Base-by-base conservation (phyloP, 768 basidiomycete species). In the Lactarius pseudohatsudake region DNA sequence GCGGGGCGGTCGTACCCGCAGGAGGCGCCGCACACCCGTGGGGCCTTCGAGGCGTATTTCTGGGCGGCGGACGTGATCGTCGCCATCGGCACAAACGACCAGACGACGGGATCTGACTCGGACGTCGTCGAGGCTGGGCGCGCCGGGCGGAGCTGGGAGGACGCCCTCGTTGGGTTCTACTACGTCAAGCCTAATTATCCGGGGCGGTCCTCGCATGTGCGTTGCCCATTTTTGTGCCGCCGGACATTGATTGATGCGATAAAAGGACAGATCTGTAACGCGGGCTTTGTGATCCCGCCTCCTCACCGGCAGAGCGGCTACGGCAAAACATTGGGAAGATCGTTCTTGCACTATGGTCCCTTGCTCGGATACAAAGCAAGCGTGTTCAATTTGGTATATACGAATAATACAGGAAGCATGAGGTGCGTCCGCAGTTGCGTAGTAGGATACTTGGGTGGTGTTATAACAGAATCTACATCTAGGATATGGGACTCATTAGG, bases 141-240 rank as follows among this genome's bases (percentile, higher is more conserved):
- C 40, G 78, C 73, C 8, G 83, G 80, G 10, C 79, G 87, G 68
- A 67, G 78, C 18, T 94, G 91, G 91, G 81, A 84, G 67, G 84
- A 85, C 18, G 87, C 85, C 71, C 76, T 95, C 15, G 88, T 86
- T 30, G 94, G 91, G 4, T 89, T 82, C 73, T 92, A 90, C 80
- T 92, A 93, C 73, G 89, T 92, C 59, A 92, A 92, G 76, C 91
- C 90, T 41, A 95, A 95, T 73, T 96, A 95, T 77, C 94, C 93
- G 8, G 92, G 92, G 47, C 81, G 93, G 67, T 93, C 91, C 10
- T 92, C 91, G 50, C 94, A 94, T 82, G 94, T 91, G 73, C 80
- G 91, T 85, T 55, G 58, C 5, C 2, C 4, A 6, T 32, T 18
- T 55, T 30, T 4, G 38, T 40, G 38, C 38, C 13, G 13, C 36